These are phyloP conservation scores for Diversispora epigaea DNA, from an alignment of 192 early-diverging fungal genomes.

Conservation along the genomic window DNA sequence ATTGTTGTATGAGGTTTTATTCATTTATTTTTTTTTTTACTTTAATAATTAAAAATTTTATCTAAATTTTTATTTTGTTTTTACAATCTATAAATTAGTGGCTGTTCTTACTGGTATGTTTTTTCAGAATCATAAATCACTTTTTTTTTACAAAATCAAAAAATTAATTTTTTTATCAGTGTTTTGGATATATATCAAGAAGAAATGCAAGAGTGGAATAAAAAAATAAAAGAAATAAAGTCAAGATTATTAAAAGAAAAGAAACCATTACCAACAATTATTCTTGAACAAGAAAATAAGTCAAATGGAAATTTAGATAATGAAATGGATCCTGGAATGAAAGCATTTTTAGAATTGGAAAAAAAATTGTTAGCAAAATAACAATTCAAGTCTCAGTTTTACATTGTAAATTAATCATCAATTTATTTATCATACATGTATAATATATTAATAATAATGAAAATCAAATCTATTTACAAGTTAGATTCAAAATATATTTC, in stretches of 20 bases:
- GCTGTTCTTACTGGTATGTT: conserved; percentile 16
- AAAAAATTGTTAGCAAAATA: conserved; percentile 34
- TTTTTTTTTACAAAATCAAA: background rate
- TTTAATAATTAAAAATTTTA: too few species aligned
- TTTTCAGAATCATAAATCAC: background rate
- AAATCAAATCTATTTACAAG: too few species aligned
- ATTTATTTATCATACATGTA: too few species aligned
- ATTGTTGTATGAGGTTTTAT: conserved; percentile 26
- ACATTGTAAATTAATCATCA: too few species aligned
- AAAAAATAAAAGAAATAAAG: background rate
- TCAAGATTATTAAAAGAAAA: conserved; percentile 1
- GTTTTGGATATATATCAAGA: conserved; percentile 29
- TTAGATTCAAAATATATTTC: too few species aligned
- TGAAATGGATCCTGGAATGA: conserved; percentile 54
- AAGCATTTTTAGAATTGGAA: conserved; percentile 53
- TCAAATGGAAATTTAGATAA: too few species aligned
- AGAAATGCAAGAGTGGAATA: conserved; percentile 14
- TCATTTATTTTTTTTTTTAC: too few species aligned
- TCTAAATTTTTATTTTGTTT: too few species aligned
- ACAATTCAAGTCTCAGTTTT: too few species aligned
- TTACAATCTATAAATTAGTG: background rate
- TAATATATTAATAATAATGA: too few species aligned
- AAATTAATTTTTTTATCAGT: background rate
- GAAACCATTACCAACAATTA: conserved; percentile 18
- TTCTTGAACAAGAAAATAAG: background rate